These are phyloP conservation scores for Leccinum subgranulosum DNA, from an alignment of 768 basidiomycete species.

Conservation along the genomic window DNA sequence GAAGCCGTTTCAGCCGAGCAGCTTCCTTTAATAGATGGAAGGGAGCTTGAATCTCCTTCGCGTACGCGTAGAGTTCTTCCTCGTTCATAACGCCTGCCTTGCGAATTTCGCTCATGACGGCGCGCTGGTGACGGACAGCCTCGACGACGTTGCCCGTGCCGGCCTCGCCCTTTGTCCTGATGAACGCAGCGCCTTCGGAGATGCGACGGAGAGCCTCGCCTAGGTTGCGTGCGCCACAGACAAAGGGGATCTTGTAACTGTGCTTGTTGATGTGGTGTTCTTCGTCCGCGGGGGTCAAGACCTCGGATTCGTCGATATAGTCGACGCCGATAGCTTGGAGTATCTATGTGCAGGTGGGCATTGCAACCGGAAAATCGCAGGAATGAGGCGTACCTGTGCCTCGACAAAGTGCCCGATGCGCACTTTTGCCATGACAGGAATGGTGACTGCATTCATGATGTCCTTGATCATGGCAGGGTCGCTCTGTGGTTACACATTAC, in stretches of 20 bases:
- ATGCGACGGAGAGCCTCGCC: slow-evolving; percentile 96
- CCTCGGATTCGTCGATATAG: slow-evolving; percentile 95
- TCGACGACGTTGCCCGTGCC: slow-evolving; percentile 90
- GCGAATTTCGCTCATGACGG: slow-evolving; percentile 82
- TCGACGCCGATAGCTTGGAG: slow-evolving; percentile 92
- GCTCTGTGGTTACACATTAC: slow-evolving; percentile 46
- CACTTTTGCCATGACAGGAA: slow-evolving; percentile 95
- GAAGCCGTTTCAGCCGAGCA: slow-evolving; percentile 87
- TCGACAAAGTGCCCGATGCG: slow-evolving; percentile 98
- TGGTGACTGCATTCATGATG: slow-evolving; percentile 92
- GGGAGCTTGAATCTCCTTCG: slow-evolving; percentile 90
- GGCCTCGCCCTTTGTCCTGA: slow-evolving; percentile 95
- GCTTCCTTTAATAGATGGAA: slow-evolving; percentile 96
- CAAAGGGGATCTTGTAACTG: slow-evolving; percentile 91
- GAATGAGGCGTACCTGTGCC: slow-evolving; percentile 63
- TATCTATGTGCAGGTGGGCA: slow-evolving; percentile 49
- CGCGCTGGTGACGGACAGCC: slow-evolving; percentile 89
- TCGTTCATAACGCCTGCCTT: slow-evolving; percentile 86
- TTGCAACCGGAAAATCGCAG: not conserved
- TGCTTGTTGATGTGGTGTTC: slow-evolving; percentile 98
- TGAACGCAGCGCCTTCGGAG: slow-evolving; percentile 96
- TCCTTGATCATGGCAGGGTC: slow-evolving; percentile 96
- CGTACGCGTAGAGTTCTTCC: slow-evolving; percentile 90
- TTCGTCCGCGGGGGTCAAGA: slow-evolving; percentile 94
- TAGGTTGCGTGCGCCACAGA: slow-evolving; percentile 92